Conservation (phyloP, 352 stramenopile genomes). For the Pythium biforme region DNA sequence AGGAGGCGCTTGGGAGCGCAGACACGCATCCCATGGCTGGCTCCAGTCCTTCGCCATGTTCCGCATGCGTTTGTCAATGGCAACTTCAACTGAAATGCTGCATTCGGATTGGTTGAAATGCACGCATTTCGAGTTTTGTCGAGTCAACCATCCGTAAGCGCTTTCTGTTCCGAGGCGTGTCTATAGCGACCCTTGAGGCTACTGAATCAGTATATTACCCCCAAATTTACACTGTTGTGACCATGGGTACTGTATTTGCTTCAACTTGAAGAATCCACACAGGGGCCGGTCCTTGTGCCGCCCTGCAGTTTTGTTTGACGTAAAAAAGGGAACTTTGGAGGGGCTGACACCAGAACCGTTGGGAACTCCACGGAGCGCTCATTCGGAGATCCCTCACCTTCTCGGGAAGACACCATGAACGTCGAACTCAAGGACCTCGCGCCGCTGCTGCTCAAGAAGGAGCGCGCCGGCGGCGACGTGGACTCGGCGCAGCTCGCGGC, state of each 20-base stretch:
- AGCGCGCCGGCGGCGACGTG: conserved; percentile 49
- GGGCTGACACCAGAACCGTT: conserved; percentile 2
- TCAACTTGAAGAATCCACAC: conserved; percentile 4
- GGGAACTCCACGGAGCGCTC: not conserved
- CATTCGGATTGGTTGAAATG: conserved; percentile 12
- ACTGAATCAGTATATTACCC: conserved; percentile 6
- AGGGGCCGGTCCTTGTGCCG: not conserved
- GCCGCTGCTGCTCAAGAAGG: conserved; percentile 55
- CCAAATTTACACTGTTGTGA: not conserved
- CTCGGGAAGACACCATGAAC: conserved; percentile 12
- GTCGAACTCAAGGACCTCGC: conserved; percentile 61
- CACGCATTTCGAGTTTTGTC: not conserved
- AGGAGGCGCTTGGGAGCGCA: too few relatives aligned
- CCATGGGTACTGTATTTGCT: not conserved
- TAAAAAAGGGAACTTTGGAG: not conserved
- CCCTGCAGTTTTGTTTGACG: conserved; percentile 12
- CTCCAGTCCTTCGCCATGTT: too few relatives aligned
- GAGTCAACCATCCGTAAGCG: conserved; percentile 20
- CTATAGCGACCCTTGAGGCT: too few relatives aligned
- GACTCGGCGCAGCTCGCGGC: conserved; percentile 35
- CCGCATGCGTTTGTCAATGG: not conserved
- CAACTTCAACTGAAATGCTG: conserved; percentile 9
- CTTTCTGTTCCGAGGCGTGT: not conserved
- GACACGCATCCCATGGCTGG: too few relatives aligned
- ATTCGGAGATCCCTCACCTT: not conserved